Evolutionary conservation across 2,329 filamentous ascomycete species (phyloP).

Genomic region (Fusarium pseudocircinatum): DNA sequence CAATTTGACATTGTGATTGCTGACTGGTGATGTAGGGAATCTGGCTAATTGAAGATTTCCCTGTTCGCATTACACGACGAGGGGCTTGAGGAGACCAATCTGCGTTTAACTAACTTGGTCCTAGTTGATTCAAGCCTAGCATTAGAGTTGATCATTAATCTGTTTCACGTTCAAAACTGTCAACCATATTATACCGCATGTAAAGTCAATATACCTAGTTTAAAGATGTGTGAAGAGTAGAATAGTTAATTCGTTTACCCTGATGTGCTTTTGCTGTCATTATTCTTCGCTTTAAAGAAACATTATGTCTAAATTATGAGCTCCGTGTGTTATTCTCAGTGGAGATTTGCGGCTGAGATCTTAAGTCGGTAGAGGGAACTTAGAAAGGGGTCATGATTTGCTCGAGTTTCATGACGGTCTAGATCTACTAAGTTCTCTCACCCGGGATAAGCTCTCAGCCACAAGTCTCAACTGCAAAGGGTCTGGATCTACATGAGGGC

Average conservation of each 20-base stretch:
- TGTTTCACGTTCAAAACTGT: neutral
- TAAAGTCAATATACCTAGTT: neutral
- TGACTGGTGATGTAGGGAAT: neutral
- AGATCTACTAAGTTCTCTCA: no score
- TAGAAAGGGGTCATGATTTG: neutral
- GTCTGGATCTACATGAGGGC: neutral
- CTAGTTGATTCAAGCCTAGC: neutral
- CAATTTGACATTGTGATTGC: neutral
- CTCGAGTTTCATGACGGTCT: neutral
- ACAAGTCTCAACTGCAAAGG: no score
- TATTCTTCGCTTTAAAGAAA: no score
- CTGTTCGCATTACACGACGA: slow-evolving; percentile 9
- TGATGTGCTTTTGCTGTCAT: neutral
- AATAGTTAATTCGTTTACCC: no score
- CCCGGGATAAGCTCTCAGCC: no score
- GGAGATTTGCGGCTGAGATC: no score
- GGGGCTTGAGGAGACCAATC: neutral
- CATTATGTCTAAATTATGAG: no score
- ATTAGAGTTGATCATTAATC: no score
- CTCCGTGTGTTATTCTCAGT: no score
- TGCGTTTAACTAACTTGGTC: no score
- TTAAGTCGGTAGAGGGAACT: no score
- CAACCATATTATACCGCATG: neutral
- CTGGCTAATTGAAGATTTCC: slow-evolving; percentile 25
- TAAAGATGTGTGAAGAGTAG: neutral